Evolutionary conservation across 164 flowering plant species (phyloP), one percentile per base, ranked within the genome.

Genomic region (Cinnamomum micranthum): DNA sequence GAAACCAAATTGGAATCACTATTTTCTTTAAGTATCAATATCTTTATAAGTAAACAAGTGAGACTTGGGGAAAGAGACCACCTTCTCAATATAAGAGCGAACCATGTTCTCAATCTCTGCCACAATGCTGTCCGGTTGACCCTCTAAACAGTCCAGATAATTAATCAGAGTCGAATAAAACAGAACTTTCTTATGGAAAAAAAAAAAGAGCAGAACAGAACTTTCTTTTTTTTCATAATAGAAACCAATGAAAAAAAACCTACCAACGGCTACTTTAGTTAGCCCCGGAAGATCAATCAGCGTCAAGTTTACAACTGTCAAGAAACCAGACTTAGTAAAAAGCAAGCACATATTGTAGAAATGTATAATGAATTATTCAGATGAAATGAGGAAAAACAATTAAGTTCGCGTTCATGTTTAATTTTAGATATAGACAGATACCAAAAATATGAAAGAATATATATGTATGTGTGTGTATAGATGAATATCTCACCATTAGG

Each of bases 221-320:
- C 24, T 14, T 65, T 4, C 17, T 23, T 28, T 12, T n/a, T 65
- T 11, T 23, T 14, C 68, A 41, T 9, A 41, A 41, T 41, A 41
- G 47, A 19, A 55, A 55, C 60, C 6, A 20, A 20, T 55, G 19
- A 19, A 76, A 27, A n/a, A 47, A 11, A 52, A 83, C 98, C 85
- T 77, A 96, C 99, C 99, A 77, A 96, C 92, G 75, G 99, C 99
- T 33, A 96, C 98, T 87, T 96, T 96, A 72, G 99, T 96, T 70
- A 96, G 97, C 41, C 99, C 99, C 76, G 99, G 99, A 86, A 96
- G 99, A 89, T 96, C 99, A 74, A 96, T 79, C 81, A 96, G 74
- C 6, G 99, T 96, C 89, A 96, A 83, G 81, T 96, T 96, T 71
- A 96, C 99, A 85, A 96, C 99, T 96, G 97, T 70, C 35, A 73